These are phyloP conservation scores for Aspergillus bertholletiae DNA, from an alignment of 495 filamentous ascomycete species.

Conservation along the genomic window DNA sequence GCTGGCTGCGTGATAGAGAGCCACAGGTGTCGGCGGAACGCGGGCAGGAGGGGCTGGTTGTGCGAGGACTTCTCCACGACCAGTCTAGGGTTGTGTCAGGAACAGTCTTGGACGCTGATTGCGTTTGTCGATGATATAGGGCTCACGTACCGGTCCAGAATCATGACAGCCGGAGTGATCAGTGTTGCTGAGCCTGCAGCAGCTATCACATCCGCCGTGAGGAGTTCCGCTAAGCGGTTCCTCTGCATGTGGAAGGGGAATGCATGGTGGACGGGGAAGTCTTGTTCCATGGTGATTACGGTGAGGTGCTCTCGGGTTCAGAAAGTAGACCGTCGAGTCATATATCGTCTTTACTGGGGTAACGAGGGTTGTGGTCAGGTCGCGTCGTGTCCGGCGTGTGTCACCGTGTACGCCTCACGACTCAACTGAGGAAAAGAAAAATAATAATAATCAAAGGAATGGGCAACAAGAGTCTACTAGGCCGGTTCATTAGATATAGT, in stretches of 20 bases:
- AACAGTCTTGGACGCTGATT: neutral
- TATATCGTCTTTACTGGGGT: neutral
- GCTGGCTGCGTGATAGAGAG: slow-evolving; percentile 65
- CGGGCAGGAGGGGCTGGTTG: slow-evolving; percentile 59
- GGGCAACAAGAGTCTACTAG: neutral
- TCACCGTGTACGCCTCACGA: neutral
- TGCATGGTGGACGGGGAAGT: slow-evolving; percentile 14
- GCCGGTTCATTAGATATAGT: neutral
- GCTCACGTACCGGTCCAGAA: slow-evolving; percentile 32
- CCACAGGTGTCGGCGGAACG: slow-evolving; percentile 58
- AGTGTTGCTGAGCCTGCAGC: slow-evolving; percentile 37
- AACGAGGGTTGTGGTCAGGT: neutral
- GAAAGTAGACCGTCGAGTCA: neutral
- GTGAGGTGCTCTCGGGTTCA: neutral
- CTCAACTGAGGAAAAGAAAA: neutral
- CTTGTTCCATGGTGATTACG: slow-evolving; percentile 11
- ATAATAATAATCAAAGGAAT: neutral
- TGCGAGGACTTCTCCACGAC: slow-evolving; percentile 89
- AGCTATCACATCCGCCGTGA: slow-evolving; percentile 31
- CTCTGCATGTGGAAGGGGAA: slow-evolving; percentile 27
- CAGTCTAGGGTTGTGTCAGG: slow-evolving; percentile 23
- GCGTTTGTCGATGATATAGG: neutral
- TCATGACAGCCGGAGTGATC: slow-evolving; percentile 39
- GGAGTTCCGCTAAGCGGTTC: slow-evolving; percentile 29
- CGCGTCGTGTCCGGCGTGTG: neutral